A percentile compares a stretch with the other conserved stretches of the same genome.
Evolutionary conservation across 1,139 yeast genomes (phyloP).

Genomic region (Torulaspora globosa): DNA sequence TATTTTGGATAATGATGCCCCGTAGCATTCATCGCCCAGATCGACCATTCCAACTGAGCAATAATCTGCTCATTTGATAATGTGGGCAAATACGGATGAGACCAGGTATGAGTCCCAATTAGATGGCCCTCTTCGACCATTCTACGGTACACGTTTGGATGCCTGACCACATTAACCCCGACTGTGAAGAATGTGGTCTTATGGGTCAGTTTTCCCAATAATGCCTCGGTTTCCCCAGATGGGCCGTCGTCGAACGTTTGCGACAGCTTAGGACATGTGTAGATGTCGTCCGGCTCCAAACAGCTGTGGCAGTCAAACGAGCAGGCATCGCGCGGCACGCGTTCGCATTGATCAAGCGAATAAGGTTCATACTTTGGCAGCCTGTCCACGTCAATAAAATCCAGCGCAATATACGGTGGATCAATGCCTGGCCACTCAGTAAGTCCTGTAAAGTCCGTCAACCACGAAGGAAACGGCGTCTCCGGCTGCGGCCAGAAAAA

Average conservation of each 20-base stretch:
- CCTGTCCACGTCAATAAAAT: constrained; percentile 54
- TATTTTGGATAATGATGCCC: constrained; percentile 84
- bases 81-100: constrained; percentile 78
- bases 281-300: constrained; percentile 70
- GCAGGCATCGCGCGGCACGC: constrained; percentile 50
- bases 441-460: constrained; percentile 66
- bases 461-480: constrained; percentile 74
- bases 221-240: constrained; percentile 58
- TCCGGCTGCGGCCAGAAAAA: constrained; percentile 17
- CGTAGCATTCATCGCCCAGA: constrained; percentile 98
- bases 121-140: constrained; percentile 65
- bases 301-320: constrained; percentile 87
- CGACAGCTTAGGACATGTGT: constrained; percentile 65
- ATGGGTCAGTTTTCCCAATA: constrained; percentile 50
- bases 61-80: constrained; percentile 72
- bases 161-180: constrained; percentile 72
- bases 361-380: constrained; percentile 52
- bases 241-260: constrained; percentile 98
- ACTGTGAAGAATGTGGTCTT: constrained; percentile 78
- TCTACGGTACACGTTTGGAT: constrained; percentile 65
- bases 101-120: constrained; percentile 89
- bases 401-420: constrained; percentile 84
- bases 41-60: constrained; percentile 91
- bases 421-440: constrained; percentile 76
- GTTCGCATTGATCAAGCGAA: constrained; percentile 56